Evolutionary conservation across 192 early-diverging fungal species (phyloP), one percentile per base, ranked within the genome.

Genomic region (Coemansia furcata): DNA sequence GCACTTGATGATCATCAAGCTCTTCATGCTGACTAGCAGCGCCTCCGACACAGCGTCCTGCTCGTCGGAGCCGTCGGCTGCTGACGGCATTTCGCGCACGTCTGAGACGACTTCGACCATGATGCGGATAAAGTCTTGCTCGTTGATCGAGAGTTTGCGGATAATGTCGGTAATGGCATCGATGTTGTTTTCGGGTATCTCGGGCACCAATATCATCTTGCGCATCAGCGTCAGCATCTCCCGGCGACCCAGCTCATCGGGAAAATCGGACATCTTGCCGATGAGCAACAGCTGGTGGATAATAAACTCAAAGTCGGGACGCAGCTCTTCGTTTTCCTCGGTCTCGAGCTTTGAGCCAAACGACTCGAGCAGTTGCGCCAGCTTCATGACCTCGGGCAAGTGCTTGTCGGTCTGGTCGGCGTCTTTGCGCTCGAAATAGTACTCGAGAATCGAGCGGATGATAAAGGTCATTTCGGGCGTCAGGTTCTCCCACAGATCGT

Each of bases 71-170:
- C 74, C 81, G 38, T 68, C 67, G 9, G 70, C 75, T 1, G 68
- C 68, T 1, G 73, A 72, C 1, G 66, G 71, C 21, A 71, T 60
- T 62, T 90, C 85, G 59, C 90, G 87, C 36, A 93, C 90, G 69
- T 93, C 92, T 4, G 86, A 89, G 10, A 94, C 88, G n/a, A 91
- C 88, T 72, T 94, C 92, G 26, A 91, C 86, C 71, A 91, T 88
- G n/a, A 86, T 87, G 66, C 90, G 85, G n/a, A 91, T 93, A 80
- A 94, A 94, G 66, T 97, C 95, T 49, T 87, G 86, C 69, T 97
- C 94, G 67, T 88, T 90, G 57, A 90, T 71, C 4, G 92, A 87
- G 19, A 93, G 87, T 62, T 86, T 89, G 38, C 85, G 87, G 73
- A 95, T 87, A 9, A 92, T 86, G 40, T 91, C 87, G 14, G 93